These are phyloP conservation scores for Mycena latifolia DNA, from an alignment of 768 basidiomycete species.

Conservation along the genomic window DNA sequence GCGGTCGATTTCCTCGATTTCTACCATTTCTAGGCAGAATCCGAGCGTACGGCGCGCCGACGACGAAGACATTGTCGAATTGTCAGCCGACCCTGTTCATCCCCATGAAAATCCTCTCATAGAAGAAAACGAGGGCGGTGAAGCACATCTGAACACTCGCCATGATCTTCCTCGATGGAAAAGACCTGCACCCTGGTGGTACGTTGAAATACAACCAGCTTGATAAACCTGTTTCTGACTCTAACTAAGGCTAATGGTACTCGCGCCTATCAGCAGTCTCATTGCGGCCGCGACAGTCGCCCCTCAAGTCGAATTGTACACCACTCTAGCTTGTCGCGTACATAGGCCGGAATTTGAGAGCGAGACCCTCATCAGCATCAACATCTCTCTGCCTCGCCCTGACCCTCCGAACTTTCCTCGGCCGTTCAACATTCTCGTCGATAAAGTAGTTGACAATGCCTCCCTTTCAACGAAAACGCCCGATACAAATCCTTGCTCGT, in stretches of 20 bases:
- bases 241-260: slow-evolving; percentile 65
- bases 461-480: not conserved
- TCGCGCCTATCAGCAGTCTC: slow-evolving; percentile 65
- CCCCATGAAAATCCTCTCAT: not conserved
- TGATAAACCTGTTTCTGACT: slow-evolving; percentile 11
- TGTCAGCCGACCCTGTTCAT: too few species aligned
- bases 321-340: slow-evolving; percentile 17
- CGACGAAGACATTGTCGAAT: too few species aligned
- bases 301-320: slow-evolving; percentile 20
- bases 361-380: too few species aligned
- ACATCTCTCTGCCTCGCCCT: too few species aligned
- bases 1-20: not conserved
- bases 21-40: too few species aligned
- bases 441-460: not conserved
- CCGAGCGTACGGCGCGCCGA: not conserved
- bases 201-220: slow-evolving; percentile 40
- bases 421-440: not conserved
- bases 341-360: slow-evolving; percentile 1
- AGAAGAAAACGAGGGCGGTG: too few species aligned
- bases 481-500: slow-evolving; percentile 55
- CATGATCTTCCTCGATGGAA: slow-evolving; percentile 84
- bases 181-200: slow-evolving; percentile 81
- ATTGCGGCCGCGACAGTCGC: slow-evolving; percentile 65
- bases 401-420: too few species aligned
- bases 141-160: too few species aligned